Evolutionary conservation across 139 green algal species (phyloP), one percentile per base, ranked within the genome.

Genomic region (Raphidocelis subcapitata): DNA sequence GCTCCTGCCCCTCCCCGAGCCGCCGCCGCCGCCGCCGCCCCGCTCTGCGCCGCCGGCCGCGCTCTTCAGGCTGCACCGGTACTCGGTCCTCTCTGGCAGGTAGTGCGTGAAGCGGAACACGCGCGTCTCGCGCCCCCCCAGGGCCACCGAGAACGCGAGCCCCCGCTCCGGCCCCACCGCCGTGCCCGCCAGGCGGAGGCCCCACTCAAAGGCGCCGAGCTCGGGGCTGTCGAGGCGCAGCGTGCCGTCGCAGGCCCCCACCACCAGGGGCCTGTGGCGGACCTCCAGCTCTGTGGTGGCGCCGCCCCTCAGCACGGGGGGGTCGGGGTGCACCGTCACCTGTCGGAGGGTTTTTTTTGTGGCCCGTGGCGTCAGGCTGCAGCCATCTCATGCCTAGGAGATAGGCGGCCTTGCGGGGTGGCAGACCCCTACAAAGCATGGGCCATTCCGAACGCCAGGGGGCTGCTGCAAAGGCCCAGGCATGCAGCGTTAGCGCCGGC

Each of bases 51-150:
- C 60, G 60, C 72, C 56, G 79, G 69, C 18, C 66, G 47, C 37
- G 54, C 41, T 73, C 67, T 81, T 82, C 83, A 92, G 90, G 44
- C 47, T 67, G 51, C 81, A 85, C 51, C 88, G 86, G 82, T 94
- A 94, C 5, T 92, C 85, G 1, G 81, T 64, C 84, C 90, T 93
- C 20, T 89, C 85, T 21, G 78, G 63, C 29, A 91, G 74, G 79
- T 81, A 93, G 75, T 96, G 91, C 67, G 47, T 88, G 79, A 94
- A 93, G 15, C 76, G 76, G 84, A 93, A 90, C 24, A 70, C 62
- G 74, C 92, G 85, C 32, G 77, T 82, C 59, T 92, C 87, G 3
- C 76, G 69, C 21, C 75, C 67, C 15, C 91, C 90, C 35, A 96
- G 72, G 8, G 91, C 84, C 37, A 91, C 87, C 72, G 62, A 87